Evolutionary conservation across 495 filamentous ascomycete genomes (phyloP), one percentile per base, ranked within the genome.

Genomic region (Podospora sp.): DNA sequence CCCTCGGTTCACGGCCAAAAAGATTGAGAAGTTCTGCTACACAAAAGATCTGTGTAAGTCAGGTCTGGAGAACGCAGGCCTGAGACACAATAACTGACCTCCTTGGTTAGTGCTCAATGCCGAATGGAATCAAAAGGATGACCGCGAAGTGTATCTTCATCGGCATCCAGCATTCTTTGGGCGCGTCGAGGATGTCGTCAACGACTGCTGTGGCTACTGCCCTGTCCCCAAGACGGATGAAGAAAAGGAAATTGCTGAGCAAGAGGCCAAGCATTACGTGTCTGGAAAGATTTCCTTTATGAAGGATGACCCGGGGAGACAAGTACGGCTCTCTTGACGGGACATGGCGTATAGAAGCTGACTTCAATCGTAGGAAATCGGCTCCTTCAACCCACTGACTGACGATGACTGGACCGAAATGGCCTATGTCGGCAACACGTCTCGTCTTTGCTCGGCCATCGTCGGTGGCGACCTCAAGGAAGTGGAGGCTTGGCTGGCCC

Each of bases 371-470:
- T 20, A 82, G 76, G 69, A 78, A 75, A 85, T 85, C 60, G 86
- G 86, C 29, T 85, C 82, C 12, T 95, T 95, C 81, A 89, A 94
- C 68, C 92, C 92, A 0, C 86, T 93, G 26, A 92, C 88, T 0
- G 89, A 91, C 4, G 86, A 90, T 50, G 91, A 94, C 70, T 96
- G 92, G 89, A 93, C 91, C 6, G 88, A 90, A 72, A 86, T 87
- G 88, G 84, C 90, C 0, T 96, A 94, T 72, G 82, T 93, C 53
- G 90, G 89, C 26, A 88, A 89, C 67, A 92, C 89, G 6, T 86
- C 84, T 25, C 77, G 82, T 16, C 80, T 96, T 5, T 94, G 90
- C 72, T 87, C 92, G 69, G 89, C 89, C 0, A 94, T 96, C 46
- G 86, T 92, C 8, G 87, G 93, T 62, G 79, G 80, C 5, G 87